Conservation (phyloP, 75 land plant genomes). For the Adiantum capillusveneris region DNA sequence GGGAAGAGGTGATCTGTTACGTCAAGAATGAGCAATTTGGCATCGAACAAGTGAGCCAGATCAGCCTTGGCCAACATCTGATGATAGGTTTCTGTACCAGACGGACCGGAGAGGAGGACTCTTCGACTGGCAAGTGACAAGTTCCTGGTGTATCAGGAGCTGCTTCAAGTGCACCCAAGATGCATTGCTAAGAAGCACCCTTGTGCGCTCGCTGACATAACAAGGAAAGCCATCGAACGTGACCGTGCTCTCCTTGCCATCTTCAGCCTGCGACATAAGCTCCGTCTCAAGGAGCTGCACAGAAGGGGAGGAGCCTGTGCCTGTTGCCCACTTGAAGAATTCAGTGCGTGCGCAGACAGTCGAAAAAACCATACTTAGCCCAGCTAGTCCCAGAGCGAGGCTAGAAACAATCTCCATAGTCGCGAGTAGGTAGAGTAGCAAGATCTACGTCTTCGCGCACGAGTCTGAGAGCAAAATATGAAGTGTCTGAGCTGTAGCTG, state of each 20-base stretch:
- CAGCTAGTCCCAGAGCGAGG: too few species aligned
- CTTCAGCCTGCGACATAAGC: slow-evolving; percentile 36
- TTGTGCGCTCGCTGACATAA: slow-evolving; percentile 79
- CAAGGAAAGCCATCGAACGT: slow-evolving; percentile 76
- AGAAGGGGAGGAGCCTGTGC: too few species aligned
- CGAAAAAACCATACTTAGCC: too few species aligned
- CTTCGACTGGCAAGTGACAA: slow-evolving; percentile 81
- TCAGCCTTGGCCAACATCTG: slow-evolving; percentile 94
- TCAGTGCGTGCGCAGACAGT: too few species aligned
- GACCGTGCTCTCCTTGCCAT: slow-evolving; percentile 50
- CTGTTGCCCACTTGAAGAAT: too few species aligned
- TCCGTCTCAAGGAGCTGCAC: slow-evolving; percentile 2
- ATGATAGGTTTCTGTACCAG: slow-evolving; percentile 80
- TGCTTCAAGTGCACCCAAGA: slow-evolving; percentile 78
- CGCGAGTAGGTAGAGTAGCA: too few species aligned
- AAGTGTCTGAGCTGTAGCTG: too few species aligned
- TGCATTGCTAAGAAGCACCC: slow-evolving; percentile 61
- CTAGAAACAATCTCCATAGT: too few species aligned
- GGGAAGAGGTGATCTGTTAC: too few species aligned
- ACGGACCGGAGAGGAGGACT: slow-evolving; percentile 73
- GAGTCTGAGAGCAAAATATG: too few species aligned
- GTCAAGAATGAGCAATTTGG: slow-evolving; percentile 76
- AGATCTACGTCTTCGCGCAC: too few species aligned
- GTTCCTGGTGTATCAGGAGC: slow-evolving; percentile 62
- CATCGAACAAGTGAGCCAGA: slow-evolving; percentile 66